Base-by-base conservation (phyloP, 805 yeast genomes). In the Candida nanaspora region DNA sequence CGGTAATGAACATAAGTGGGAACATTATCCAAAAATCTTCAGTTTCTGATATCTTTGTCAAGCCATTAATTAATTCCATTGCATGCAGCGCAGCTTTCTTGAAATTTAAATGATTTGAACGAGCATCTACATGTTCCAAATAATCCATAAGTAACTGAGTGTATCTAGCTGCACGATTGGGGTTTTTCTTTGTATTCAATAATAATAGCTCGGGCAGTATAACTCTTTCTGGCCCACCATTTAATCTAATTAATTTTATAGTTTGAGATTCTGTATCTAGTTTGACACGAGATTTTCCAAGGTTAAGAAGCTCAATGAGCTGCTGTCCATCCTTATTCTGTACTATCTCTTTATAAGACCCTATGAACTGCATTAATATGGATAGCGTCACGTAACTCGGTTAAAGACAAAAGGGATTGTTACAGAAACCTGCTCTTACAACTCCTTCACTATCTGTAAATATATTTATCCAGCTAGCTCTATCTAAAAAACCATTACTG, bases 11-110 rank as follows among this genome's bases (percentile, higher is more conserved):
- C 44, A 47, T 46, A 27, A 51, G 33, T 9, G 53, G 51, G n/a
- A 28, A 11, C 30, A 53, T 46, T 20, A 50, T 39, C 56, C 56
- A 52, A 21, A 35, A 31, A 30, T 36, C 41, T 23, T 52, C 53
- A 14, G 41, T 25, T 33, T 48, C 51, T 3, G 52, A 41, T 29
- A 42, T 34, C 28, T 46, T 46, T 13, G 45, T 45, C 18, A 52
- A 29, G 10, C 42, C 11, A 31, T n/a, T 31, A 13, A 31, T 18
- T 18, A 51, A 36, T 22, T 29, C 32, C 19, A 48, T 41, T 11
- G 52, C 47, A 23, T 38, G 41, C 23, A 38, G 45, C 14, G 48
- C 42, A 7, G 53, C 52, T 10, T 38, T 35, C 28, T 48, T 50
- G 29, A 51, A 41, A 27, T 49, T 47, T 13, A 43, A 39, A 26